Base-by-base conservation (phyloP, 805 yeast genomes). In the Phaffomyces thermotolerans region DNA sequence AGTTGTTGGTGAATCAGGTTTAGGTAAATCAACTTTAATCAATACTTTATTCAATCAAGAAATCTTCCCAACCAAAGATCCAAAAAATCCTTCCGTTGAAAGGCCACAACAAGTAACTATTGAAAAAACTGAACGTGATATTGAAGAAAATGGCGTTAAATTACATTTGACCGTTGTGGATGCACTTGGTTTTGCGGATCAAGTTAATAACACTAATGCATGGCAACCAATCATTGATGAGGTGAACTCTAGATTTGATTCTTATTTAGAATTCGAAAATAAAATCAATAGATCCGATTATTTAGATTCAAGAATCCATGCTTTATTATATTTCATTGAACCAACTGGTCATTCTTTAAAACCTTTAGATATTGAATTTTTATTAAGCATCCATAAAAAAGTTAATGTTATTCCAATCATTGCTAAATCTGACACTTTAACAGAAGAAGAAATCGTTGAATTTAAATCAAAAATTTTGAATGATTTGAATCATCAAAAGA, bases 281-380 rank as follows among this genome's bases (percentile, higher is more conserved):
- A 80, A 82, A 60, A 75, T 87, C 47, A 80, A 79, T 65, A 79
- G 97, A 64, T 68, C 84, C 12, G 64, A 76, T 17, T 73, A 82
- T 50, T 73, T 68, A 45, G 99, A 93, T 66, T 76, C 81, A 58
- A 81, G 99, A 59, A 78, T 93, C 47, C 99, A 93, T 64, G 98
- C 96, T 30, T 79, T 89, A 62, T 68, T 93, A 50, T 93, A 90
- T 67, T 91, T 93, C 57, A 85, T 93, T 58, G 96, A 91, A 67
- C 99, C 99, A 54, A 90, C 97, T 23, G 98, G 96, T 48, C 99
- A 93, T 67, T 79, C 86, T 36, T 75, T 93, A 63, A 85, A 82
- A 62, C 81, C 96, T 17, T 73, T 93, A 57, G 99, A 93, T 65
- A 79, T 93, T 53, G 81, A 77, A 52, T 85, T 90, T 54, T 86